Conservation (phyloP, 116 monocot species). For the Posidonia oceanica region DNA sequence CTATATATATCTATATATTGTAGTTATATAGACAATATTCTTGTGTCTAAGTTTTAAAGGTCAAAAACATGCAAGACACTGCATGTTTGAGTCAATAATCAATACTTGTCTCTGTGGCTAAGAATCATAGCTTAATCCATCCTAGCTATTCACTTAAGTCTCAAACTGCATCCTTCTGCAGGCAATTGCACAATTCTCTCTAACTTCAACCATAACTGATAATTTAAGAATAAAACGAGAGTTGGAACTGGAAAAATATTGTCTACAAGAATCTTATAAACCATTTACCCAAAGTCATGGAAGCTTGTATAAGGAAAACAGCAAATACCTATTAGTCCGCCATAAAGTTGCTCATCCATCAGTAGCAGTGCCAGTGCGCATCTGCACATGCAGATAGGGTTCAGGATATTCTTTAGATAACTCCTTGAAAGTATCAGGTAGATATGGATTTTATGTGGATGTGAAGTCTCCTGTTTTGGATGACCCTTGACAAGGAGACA, state of each 20-base stretch:
- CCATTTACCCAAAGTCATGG: not conserved
- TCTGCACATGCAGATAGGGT: constrained; percentile 34
- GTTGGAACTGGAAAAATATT: not conserved
- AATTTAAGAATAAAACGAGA: not conserved
- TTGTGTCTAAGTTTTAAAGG: too few species aligned
- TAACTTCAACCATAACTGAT: too few species aligned
- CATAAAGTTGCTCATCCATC: constrained; percentile 98
- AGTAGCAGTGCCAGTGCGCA: constrained; percentile 91
- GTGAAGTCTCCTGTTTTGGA: not conserved
- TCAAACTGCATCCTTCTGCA: too few species aligned
- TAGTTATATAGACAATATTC: too few species aligned
- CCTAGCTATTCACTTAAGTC: too few species aligned
- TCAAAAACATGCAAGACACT: too few species aligned
- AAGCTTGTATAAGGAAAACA: not conserved
- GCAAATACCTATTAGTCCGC: constrained; percentile 65
- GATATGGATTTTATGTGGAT: not conserved
- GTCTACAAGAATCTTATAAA: not conserved
- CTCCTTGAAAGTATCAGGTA: not conserved
- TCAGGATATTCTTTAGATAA: not conserved
- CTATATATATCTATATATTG: too few species aligned
- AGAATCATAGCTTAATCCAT: too few species aligned
- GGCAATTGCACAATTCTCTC: too few species aligned
- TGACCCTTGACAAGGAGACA: not conserved
- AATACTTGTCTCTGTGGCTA: too few species aligned
- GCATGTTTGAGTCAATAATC: too few species aligned